Evolutionary conservation across 176 grass and related monocot genomes (phyloP).

Genomic region (Lolium rigidum): DNA sequence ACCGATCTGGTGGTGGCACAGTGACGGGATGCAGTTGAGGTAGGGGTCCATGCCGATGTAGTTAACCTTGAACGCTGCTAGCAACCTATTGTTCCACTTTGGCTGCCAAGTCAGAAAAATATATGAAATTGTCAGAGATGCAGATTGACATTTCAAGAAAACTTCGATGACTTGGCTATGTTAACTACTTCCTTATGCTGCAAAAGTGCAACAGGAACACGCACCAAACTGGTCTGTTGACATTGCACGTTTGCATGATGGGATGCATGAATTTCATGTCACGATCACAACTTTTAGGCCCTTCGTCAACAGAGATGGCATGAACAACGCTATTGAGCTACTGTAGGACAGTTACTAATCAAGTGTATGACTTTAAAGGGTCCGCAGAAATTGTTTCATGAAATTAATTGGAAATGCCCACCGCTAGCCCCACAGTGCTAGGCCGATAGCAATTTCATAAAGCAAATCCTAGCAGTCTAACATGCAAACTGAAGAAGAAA

Average conservation of each 20-base stretch:
- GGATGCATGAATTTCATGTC: not conserved
- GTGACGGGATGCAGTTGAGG: conserved; percentile 67
- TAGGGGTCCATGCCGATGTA: conserved; percentile 71
- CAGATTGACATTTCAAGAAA: not conserved
- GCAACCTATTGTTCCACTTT: conserved; percentile 70
- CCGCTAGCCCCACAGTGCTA: no score
- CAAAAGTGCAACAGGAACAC: not conserved
- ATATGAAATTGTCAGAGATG: conserved; percentile 6
- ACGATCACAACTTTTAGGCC: not conserved
- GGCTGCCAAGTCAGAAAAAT: conserved; percentile 50
- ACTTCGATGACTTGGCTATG: not conserved
- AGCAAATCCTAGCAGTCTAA: not conserved
- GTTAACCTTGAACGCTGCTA: conserved; percentile 65
- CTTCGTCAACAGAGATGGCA: no score
- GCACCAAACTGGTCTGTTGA: not conserved
- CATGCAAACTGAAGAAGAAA: not conserved
- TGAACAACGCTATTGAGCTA: no score
- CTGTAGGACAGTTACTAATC: no score
- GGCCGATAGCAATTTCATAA: no score
- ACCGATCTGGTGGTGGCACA: conserved; percentile 68
- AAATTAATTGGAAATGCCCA: no score
- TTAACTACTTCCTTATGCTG: not conserved
- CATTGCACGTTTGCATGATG: not conserved
- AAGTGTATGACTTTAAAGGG: no score
- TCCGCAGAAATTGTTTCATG: no score